A percentile compares a stretch with the other conserved stretches of the same genome.
Evolutionary conservation across 192 early-diverging fungal genomes (phyloP).

Genomic region (Coemansia sp.): DNA sequence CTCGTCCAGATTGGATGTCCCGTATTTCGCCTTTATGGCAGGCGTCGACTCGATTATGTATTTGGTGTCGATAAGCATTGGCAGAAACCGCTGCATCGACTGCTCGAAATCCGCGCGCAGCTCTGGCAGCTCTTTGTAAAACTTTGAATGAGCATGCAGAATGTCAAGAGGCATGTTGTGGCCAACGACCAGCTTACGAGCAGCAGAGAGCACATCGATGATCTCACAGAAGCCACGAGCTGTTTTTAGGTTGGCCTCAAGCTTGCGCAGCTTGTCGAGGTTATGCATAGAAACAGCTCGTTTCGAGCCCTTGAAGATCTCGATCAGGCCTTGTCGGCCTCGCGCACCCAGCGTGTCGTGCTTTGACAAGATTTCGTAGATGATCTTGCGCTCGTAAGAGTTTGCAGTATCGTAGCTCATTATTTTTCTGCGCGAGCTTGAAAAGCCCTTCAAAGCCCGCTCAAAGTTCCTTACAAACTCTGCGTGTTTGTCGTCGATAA

Average conservation of each 20-base stretch:
- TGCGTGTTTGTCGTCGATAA: conserved; percentile 15
- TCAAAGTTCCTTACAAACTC: conserved; percentile 30
- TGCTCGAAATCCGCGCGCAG: conserved; percentile 71
- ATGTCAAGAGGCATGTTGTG: conserved; percentile 91
- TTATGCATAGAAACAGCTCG: conserved; percentile 26
- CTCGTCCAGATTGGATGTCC: conserved; percentile 46
- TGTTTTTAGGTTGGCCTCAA: conserved; percentile 52
- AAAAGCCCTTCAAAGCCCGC: conserved; percentile 16
- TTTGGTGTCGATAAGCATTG: conserved; percentile 52
- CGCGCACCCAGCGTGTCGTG: conserved; percentile 47
- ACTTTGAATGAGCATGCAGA: conserved; percentile 76
- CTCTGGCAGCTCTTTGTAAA: conserved; percentile 67
- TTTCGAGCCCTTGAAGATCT: conserved; percentile 48
- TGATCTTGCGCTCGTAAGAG: conserved; percentile 67
- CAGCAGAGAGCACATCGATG: conserved; percentile 71
- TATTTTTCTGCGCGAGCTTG: conserved; percentile 9
- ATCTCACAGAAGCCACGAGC: conserved; percentile 72
- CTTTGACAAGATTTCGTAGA: conserved; percentile 73
- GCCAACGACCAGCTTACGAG: conserved; percentile 77
- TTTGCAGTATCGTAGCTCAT: conserved; percentile 53
- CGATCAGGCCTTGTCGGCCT: conserved; percentile 31
- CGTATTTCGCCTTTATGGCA: conserved; percentile 25
- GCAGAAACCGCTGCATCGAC: conserved; percentile 56
- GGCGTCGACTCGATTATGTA: conserved; percentile 53
- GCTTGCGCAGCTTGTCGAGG: conserved; percentile 21